These are phyloP conservation scores for Aeschynomene evenia DNA, from an alignment of 306 rosid genomes.

Conservation along the genomic window DNA sequence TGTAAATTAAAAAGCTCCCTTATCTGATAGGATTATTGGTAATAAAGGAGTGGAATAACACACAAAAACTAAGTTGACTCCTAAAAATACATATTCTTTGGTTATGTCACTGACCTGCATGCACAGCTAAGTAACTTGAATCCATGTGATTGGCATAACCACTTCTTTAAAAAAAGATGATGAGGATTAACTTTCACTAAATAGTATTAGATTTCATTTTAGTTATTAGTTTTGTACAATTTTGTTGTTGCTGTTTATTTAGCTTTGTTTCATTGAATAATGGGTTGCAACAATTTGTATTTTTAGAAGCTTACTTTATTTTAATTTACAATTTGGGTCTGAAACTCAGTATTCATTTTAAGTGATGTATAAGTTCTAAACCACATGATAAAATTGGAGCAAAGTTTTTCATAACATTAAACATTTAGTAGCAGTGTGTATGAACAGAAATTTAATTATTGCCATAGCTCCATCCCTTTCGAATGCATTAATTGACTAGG, in stretches of 20 bases:
- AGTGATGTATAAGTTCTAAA: not conserved
- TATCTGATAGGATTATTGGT: not conserved
- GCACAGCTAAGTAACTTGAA: not conserved
- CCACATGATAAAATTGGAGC: not conserved
- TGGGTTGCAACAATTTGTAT: not conserved
- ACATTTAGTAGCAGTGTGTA: no score
- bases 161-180: not conserved
- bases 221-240: no score
- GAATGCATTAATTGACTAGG: no score
- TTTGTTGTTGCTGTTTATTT: no score
- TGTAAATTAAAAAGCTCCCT: not conserved
- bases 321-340: not conserved
- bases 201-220: no score
- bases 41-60: not conserved
- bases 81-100: not conserved
- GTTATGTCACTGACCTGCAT: not conserved
- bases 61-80: not conserved
- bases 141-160: not conserved
- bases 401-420: no score
- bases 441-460: no score
- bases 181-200: no score
- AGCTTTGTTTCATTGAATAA: not conserved
- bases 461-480: no score
- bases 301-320: not conserved
- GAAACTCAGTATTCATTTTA: not conserved